Evolutionary conservation across 2,329 filamentous ascomycete genomes (phyloP).

Genomic region (Xylariaceae sp.): DNA sequence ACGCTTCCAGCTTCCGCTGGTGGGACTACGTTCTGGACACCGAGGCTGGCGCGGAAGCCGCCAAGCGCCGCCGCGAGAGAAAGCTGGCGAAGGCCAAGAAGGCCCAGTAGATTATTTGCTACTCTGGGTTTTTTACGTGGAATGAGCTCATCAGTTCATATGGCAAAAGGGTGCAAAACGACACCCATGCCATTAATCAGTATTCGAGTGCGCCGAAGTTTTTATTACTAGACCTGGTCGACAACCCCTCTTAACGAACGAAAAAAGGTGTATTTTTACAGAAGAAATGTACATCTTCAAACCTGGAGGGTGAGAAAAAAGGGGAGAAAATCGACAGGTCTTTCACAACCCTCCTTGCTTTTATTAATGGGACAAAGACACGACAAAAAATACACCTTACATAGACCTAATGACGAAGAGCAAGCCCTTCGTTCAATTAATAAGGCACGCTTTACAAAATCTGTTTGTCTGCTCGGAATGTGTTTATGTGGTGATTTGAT

Average conservation of each 20-base stretch:
- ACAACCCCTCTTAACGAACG: neutral
- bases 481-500: neutral
- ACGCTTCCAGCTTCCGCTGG: slow-evolving; percentile 96
- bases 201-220: neutral
- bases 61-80: slow-evolving; percentile 74
- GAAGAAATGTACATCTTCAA: neutral
- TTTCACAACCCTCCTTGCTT: slow-evolving; percentile 12
- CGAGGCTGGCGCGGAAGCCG: slow-evolving; percentile 82
- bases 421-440: slow-evolving; percentile 11
- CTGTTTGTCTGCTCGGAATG: neutral
- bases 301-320: no score
- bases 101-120: slow-evolving; percentile 48
- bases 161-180: neutral
- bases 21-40: slow-evolving; percentile 96
- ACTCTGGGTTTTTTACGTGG: neutral
- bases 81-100: slow-evolving; percentile 67
- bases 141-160: neutral
- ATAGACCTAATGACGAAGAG: slow-evolving; percentile 16
- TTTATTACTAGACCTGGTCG: neutral
- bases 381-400: slow-evolving; percentile 3
- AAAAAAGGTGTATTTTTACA: slow-evolving; percentile 7
- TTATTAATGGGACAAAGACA: slow-evolving; percentile 16
- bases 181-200: neutral
- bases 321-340: slow-evolving; percentile 8
- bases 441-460: neutral